These are phyloP conservation scores for Diaporthe vexans DNA, from an alignment of 2,329 filamentous ascomycete species.

Conservation along the genomic window DNA sequence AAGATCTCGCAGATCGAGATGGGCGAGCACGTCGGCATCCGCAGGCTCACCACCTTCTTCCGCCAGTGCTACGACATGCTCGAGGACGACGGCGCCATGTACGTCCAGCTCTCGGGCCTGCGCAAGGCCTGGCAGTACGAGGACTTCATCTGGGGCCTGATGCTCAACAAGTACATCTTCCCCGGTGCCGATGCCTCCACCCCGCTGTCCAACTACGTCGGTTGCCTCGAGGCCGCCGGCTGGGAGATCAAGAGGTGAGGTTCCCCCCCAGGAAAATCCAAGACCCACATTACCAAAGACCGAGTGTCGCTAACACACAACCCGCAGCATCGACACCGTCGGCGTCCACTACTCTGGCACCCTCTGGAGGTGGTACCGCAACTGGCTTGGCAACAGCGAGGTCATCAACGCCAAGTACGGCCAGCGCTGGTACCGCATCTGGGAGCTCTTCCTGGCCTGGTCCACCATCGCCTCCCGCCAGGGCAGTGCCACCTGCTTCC, in stretches of 20 bases:
- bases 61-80: conserved; percentile 94
- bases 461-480: conserved; percentile 88
- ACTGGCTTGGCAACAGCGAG: conserved; percentile 95
- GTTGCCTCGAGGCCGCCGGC: conserved; percentile 85
- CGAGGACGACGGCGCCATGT: conserved; percentile 95
- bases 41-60: conserved; percentile 85
- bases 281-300: not conserved
- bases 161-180: conserved; percentile 99
- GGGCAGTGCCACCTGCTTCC: conserved; percentile 87
- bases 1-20: conserved; percentile 99
- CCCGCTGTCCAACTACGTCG: conserved; percentile 88
- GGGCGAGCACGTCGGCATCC: conserved; percentile 98
- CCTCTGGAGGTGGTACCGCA: conserved; percentile 97
- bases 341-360: conserved; percentile 98
- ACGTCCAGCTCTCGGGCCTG: conserved; percentile 93
- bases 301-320: not conserved
- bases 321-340: conserved; percentile 80
- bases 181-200: conserved; percentile 96
- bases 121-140: conserved; percentile 98
- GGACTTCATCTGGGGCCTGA: conserved; percentile 96
- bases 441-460: conserved; percentile 91
- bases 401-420: conserved; percentile 97
- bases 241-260: conserved; percentile 84
- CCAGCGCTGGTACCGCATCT: conserved; percentile 93
- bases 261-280: not conserved